These are phyloP conservation scores for Bifiguratus adelaidae DNA, from an alignment of 192 early-diverging fungal genomes.

Conservation along the genomic window DNA sequence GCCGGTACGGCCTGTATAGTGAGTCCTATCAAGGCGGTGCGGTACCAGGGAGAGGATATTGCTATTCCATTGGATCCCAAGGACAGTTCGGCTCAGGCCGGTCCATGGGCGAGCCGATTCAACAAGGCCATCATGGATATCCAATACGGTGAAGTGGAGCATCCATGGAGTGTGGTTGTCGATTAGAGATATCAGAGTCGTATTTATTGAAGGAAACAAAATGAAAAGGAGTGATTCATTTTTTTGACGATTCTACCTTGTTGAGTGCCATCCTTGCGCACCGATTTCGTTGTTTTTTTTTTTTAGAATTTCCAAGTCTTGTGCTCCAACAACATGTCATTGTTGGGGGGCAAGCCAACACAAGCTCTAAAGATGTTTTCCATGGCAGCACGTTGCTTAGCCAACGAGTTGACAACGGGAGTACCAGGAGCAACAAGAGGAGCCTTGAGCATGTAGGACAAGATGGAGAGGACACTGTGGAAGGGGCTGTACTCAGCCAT, in stretches of 20 bases:
- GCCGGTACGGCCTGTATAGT: constrained; percentile 95
- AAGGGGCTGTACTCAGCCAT: constrained; percentile 73
- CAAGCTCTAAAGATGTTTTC: constrained; percentile 98
- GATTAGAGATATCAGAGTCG: no score
- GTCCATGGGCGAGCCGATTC: constrained; percentile 72
- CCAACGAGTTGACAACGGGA: constrained; percentile 91
- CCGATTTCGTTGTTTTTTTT: no score
- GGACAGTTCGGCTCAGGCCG: constrained; percentile 68
- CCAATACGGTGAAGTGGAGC: constrained; percentile 83
- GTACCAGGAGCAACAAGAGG: constrained; percentile 88
- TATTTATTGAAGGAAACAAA: no score
- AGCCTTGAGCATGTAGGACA: constrained; percentile 93
- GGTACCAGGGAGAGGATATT: constrained; percentile 68
- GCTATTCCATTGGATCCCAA: constrained; percentile 80
- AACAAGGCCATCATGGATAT: constrained; percentile 83
- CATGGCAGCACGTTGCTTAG: constrained; percentile 92
- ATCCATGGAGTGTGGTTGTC: constrained; percentile 83
- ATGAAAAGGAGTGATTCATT: no score
- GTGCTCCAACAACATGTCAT: constrained; percentile 95
- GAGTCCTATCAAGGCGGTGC: constrained; percentile 79
- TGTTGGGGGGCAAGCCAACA: constrained; percentile 89
- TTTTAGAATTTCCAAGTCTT: constrained; percentile 41
- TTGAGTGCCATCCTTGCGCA: no score
- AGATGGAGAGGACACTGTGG: constrained; percentile 90
- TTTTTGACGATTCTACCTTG: no score